A percentile compares a stretch with the other conserved stretches of the same genome.
phyloP scores from a whole-genome alignment of 129 eudicot species.

The Tanacetum coccineum region DNA sequence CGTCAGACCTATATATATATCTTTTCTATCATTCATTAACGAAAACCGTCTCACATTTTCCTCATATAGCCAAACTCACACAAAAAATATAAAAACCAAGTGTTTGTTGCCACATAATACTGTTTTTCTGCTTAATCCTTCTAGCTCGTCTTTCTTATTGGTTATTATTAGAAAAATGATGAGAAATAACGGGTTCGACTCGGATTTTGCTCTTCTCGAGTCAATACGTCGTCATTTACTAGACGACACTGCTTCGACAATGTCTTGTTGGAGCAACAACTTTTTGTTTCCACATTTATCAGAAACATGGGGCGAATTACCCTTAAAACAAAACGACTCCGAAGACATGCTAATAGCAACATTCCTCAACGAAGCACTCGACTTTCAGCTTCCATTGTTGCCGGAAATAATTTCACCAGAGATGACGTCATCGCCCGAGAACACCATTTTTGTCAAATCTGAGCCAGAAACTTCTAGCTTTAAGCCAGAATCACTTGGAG shows the following conservation, averaged over 20 bases:
- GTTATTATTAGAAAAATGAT: constrained; percentile 4
- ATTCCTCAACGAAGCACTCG: constrained; percentile 33
- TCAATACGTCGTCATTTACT: constrained; percentile 49
- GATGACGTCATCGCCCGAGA: neutral
- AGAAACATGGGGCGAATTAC: constrained; percentile 43
- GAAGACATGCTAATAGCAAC: constrained; percentile 44
- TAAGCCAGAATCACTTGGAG: constrained; percentile 14
- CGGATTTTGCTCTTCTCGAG: constrained; percentile 60
- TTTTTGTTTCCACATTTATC: constrained; percentile 40
- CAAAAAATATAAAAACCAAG: neutral
- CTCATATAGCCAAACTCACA: neutral
- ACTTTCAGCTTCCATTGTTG: constrained; percentile 22
- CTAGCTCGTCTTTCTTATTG: neutral
- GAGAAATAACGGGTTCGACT: constrained; percentile 30
- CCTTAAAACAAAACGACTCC: constrained; percentile 40
- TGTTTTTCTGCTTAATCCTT: too few relatives aligned
- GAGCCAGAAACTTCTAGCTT: constrained; percentile 35
- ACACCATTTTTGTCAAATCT: constrained; percentile 25
- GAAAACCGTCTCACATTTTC: constrained; percentile 8
- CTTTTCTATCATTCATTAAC: constrained; percentile 10
- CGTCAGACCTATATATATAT: constrained; percentile 27
- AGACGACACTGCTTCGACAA: constrained; percentile 19
- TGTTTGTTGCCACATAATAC: too few relatives aligned
- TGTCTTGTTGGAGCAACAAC: constrained; percentile 28
- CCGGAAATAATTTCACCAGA: constrained; percentile 1